phyloP scores from a whole-genome alignment of 169 alveolate species.

The Plasmodium vivax region DNA sequence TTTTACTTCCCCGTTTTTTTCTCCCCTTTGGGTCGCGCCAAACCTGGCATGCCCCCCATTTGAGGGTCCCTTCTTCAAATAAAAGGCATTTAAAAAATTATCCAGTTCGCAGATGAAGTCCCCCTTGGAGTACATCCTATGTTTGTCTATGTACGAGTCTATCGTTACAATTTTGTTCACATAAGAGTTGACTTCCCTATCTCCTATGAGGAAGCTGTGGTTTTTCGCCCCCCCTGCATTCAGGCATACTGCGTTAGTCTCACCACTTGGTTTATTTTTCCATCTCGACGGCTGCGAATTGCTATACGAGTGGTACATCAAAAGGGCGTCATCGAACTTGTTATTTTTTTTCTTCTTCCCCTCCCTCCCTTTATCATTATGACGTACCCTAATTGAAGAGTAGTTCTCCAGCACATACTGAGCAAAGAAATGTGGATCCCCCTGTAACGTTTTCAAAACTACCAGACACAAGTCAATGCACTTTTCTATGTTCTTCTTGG shows the following conservation, averaged over 20 bases:
- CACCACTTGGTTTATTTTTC: neutral
- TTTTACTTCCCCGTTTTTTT: neutral
- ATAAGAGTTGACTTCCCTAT: conserved; percentile 19
- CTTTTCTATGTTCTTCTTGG: conserved; percentile 57
- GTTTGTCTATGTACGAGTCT: conserved; percentile 59
- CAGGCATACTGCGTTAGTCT: neutral
- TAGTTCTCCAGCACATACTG: conserved; percentile 64
- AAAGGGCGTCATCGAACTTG: conserved; percentile 28
- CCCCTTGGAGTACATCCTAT: conserved; percentile 28
- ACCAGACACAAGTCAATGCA: conserved; percentile 27
- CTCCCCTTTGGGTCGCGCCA: neutral
- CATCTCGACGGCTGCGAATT: neutral
- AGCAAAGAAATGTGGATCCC: conserved; percentile 12
- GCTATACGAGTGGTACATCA: conserved; percentile 27
- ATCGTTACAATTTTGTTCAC: conserved; percentile 24
- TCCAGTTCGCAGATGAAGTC: conserved; percentile 16
- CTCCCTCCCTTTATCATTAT: neutral
- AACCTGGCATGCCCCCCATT: neutral
- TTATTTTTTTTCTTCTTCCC: conserved; percentile 13
- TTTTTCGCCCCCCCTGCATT: neutral
- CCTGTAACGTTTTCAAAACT: conserved; percentile 30
- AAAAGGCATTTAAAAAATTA: conserved; percentile 28
- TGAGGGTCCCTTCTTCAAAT: neutral
- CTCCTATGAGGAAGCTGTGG: conserved; percentile 12
- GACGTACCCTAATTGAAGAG: conserved; percentile 17